Evolutionary conservation across 139 green algal species (phyloP), one percentile per base, ranked within the genome.

Genomic region (Micromonas commoda): DNA sequence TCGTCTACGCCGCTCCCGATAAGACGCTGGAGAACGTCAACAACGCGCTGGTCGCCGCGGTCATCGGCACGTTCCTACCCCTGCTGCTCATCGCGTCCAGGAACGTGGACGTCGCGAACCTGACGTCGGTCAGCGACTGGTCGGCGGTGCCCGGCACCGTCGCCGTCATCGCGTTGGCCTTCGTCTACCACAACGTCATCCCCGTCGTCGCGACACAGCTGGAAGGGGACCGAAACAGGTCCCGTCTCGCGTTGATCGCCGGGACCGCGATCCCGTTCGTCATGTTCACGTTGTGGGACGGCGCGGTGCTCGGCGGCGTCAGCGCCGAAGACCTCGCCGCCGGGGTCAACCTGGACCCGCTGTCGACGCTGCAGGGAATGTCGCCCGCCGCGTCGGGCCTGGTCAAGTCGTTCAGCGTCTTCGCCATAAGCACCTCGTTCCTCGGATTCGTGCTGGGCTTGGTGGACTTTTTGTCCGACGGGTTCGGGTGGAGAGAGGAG

Each of bases 271-370:
- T 94, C 23, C 88, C 91, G 0, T 77, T 88, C 13, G 65, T 73
- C 13, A 96, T 97, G 92, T 96, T 95, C 72, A 37, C 93, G 0
- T 9, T 79, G 16, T 97, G 92, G 92, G 82, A 94, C 5, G 90
- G 82, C 2, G 90, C 86, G 32, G 88, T 92, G 24, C 86, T 97
- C 24, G 92, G 90, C 20, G 72, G 31, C 29, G 53, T 63, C 20
- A 37, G 64, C 33, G 68, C 16, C 52, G 79, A 80, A 80, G 37
- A 39, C 54, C 38, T 35, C 26, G 35, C 29, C 2, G 13, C 39
- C 5, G 45, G 9, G 45, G 9, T 57, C 9, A 57, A 16, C 9
- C 21, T 70, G 2, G 88, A 92, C 61, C 86, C 87, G 21, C 64
- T 90, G 33, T 9, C 45, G 45, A 57, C 45, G 45, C 45, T 57